Base-by-base conservation (phyloP, 2,329 filamentous ascomycete species). In the Trichoderma endophyticum region DNA sequence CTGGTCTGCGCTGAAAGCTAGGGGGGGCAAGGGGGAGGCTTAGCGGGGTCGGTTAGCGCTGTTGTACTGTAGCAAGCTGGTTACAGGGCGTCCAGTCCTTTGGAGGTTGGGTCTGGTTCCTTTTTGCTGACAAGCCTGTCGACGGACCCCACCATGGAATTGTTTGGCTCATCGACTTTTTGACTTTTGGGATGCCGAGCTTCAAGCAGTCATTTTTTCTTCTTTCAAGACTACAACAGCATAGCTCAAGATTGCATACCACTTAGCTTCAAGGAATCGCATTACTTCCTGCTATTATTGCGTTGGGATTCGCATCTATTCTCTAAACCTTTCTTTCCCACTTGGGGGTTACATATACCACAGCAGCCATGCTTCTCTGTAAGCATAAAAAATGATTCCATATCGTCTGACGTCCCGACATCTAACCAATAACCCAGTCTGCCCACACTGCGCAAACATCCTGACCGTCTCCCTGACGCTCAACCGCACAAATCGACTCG, bases 381-480 rank as follows among this genome's bases (percentile, higher is more conserved):
- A 86, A 77, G 81, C 64, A 54, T 56, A n/a, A 32, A 63, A 32
- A 26, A 21, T 18, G 30, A 59, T 24, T 43, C 30, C 64, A 68
- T 21, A 30, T 36, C 32, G 24, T 54, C 59, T n/a, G 43, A 67
- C 26, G 6, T 34, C 15, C 18, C 30, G 66, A 73, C n/a, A 73
- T 71, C 76, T 75, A 74, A 75, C 74, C 26, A 68, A 73, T 66
- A 39, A 26, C 32, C 39, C 76, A 92, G 92, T 95, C 88, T 96
- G 93, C 82, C 93, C 93, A 65, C 89, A 89, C 80, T 96, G 93
- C 86, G 90, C 90, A 82, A 96, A 95, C 85, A 90, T 94, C 82
- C 89, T 96, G 79, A 93, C 92, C 78, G 91, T 95, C 77, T 90
- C 90, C 73, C 80, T 85, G 64, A 86, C 86, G 75, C 85, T 84